Conservation (phyloP, 495 filamentous ascomycete species). For the Neurospora tetrasperma region DNA sequence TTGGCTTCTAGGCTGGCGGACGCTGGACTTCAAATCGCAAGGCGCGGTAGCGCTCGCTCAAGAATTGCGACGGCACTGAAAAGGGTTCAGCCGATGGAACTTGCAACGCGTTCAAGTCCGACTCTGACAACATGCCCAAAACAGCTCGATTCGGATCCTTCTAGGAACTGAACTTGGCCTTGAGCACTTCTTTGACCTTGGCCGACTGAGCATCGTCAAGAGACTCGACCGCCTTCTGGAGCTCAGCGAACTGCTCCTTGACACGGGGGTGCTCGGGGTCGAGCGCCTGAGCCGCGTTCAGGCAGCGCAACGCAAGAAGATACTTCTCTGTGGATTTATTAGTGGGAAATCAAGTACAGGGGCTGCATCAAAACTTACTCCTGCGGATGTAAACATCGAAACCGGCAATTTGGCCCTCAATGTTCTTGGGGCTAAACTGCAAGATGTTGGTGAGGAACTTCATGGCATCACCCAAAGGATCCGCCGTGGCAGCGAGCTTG, state of each 20-base stretch:
- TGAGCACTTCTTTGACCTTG: slow-evolving; percentile 55
- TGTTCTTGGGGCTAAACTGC: slow-evolving; percentile 69
- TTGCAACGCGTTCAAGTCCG: background rate
- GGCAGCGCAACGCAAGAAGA: slow-evolving; percentile 73
- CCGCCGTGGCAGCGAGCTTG: slow-evolving; percentile 64
- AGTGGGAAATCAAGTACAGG: background rate
- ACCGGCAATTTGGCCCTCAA: slow-evolving; percentile 72
- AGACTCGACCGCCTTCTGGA: slow-evolving; percentile 53
- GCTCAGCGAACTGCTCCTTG: slow-evolving; percentile 62
- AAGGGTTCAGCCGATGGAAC: background rate
- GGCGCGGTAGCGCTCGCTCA: background rate
- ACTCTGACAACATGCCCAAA: background rate
- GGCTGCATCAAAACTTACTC: slow-evolving; percentile 41
- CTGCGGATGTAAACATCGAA: slow-evolving; percentile 82
- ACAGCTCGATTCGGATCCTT: slow-evolving; percentile 18
- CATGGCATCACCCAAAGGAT: slow-evolving; percentile 75
- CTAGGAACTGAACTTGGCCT: slow-evolving; percentile 45
- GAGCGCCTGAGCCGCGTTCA: slow-evolving; percentile 60
- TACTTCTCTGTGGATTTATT: slow-evolving; percentile 53
- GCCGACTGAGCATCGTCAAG: slow-evolving; percentile 44
- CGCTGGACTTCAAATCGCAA: background rate
- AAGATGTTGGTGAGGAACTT: slow-evolving; percentile 78
- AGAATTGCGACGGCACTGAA: background rate
- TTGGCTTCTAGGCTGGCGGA: background rate
- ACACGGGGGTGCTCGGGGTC: slow-evolving; percentile 63